Base-by-base conservation (phyloP, 2,329 filamentous ascomycete genomes). In the Fusarium kyushuense region DNA sequence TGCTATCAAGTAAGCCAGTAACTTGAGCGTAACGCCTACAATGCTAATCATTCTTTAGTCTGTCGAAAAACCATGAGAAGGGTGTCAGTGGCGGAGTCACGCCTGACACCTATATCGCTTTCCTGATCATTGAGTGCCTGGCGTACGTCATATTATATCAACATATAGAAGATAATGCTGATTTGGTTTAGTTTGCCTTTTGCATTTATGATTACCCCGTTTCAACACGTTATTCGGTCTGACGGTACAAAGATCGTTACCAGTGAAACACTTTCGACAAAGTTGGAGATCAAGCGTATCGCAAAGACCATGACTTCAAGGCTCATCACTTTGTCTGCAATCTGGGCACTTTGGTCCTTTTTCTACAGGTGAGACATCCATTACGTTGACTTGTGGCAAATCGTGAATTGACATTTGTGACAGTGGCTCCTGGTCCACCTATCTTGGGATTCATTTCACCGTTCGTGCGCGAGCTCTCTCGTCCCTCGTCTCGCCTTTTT, bases 291-390 rank as follows among this genome's bases (percentile, higher is more conserved):
- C 1, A 62, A 47, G 10, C 59, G 59, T 1, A 62, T 62, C 0
- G 23, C 59, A 14, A 62, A 62, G 25, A 62, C 59, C 8, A 62
- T 62, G 35, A 62, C 59, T 6, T 62, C 59, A 3, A 53, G 56
- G 0, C 57, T 62, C 2, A 62, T 62, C 3, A 14, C 47, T 3
- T 16, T 62, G 4, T 62, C 59, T 0, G 38, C 59, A 0, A 32
- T 62, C 0, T 62, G 59, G 59, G 57, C 59, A 2, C 8, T 62
- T 1, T 62, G 59, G 59, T 62, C 59, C 0, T 62, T 62, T 35
- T 62, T 62, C 5, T 62, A 62, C 3, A 55, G 59, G 59, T 62
- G 2, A 19, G 7, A 6, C 5, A 12, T 2, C 1, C 0, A 3
- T n/a, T n/a, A 3, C 0, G 0, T 2, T 13, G 2, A 1, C n/a